Conservation (phyloP, 495 filamentous ascomycete genomes). For the Trichoderma parareesei region DNA sequence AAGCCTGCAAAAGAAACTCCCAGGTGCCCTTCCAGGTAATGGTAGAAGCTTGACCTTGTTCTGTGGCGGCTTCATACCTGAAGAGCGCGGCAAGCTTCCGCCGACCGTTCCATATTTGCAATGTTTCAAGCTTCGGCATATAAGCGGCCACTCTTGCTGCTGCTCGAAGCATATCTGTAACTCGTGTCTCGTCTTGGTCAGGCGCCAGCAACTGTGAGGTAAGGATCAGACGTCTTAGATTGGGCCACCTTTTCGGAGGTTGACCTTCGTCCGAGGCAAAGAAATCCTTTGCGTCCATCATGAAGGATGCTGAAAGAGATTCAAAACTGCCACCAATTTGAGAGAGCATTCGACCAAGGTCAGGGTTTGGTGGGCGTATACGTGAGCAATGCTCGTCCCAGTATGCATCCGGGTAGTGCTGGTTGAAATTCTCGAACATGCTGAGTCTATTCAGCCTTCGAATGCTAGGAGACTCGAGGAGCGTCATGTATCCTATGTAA, state of each 20-base stretch:
- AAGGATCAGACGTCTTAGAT: conserved; percentile 25
- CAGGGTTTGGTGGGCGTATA: conserved; percentile 20
- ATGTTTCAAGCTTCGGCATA: conserved; percentile 30
- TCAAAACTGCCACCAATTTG: conserved; percentile 25
- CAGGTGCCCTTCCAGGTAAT: conserved; percentile 31
- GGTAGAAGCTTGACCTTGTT: conserved; percentile 18
- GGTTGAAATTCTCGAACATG: conserved; percentile 28
- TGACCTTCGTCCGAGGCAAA: conserved; percentile 18
- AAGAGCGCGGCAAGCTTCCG: conserved; percentile 28
- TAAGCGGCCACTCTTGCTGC: conserved; percentile 27
- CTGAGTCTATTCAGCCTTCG: conserved; percentile 21
- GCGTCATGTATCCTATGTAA: conserved; percentile 16
- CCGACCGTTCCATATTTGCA: conserved; percentile 36
- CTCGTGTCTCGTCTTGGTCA: conserved; percentile 19
- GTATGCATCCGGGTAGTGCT: conserved; percentile 16
- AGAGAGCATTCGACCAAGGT: conserved; percentile 22
- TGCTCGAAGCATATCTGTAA: conserved; percentile 25
- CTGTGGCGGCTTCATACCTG: conserved; percentile 22
- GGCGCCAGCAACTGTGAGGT: conserved; percentile 26
- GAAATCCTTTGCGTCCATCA: conserved; percentile 29
- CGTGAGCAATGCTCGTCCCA: conserved; percentile 15
- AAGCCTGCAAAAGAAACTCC: conserved; percentile 25
- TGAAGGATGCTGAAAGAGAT: conserved; percentile 29
- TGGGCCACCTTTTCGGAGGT: conserved; percentile 29
- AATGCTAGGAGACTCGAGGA: conserved; percentile 22